A percentile compares a stretch with the other conserved stretches of the same genome.
Evolutionary conservation across 768 basidiomycete species (phyloP).

Genomic region (Phaeolepiota aurea): DNA sequence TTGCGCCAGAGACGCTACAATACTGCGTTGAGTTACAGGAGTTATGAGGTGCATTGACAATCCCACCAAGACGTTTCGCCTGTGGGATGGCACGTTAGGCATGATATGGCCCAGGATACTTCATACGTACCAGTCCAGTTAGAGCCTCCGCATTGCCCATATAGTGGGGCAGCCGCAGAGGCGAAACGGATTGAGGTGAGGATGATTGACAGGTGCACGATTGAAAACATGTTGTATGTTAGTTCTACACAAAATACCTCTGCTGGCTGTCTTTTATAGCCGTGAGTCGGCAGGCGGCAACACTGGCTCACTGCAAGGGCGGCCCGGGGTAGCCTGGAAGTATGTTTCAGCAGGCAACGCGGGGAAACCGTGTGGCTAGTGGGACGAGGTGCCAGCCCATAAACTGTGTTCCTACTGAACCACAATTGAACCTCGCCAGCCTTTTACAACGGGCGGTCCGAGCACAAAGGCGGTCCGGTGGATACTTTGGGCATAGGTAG

Average conservation of each 20-base stretch:
- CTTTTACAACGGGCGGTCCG: too few relatives aligned
- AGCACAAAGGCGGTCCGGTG: too few relatives aligned
- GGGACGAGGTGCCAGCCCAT: too few relatives aligned
- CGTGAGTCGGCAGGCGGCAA: too few relatives aligned
- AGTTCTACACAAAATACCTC: not conserved
- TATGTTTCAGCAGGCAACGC: too few relatives aligned
- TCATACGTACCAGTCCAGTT: conserved; percentile 13
- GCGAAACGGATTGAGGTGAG: conserved; percentile 5
- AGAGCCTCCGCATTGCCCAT: conserved; percentile 15
- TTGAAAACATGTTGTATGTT: conserved; percentile 4
- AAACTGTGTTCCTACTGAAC: too few relatives aligned
- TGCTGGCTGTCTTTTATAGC: not conserved
- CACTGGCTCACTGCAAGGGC: too few relatives aligned
- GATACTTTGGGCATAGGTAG: too few relatives aligned
- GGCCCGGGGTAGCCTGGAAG: too few relatives aligned
- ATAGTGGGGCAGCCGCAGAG: conserved; percentile 13
- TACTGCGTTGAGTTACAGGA: not conserved
- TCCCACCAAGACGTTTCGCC: conserved; percentile 12
- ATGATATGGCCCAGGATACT: not conserved
- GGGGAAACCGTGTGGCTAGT: too few relatives aligned
- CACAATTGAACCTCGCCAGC: too few relatives aligned
- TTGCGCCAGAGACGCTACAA: conserved; percentile 9
- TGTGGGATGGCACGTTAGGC: not conserved
- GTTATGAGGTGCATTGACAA: not conserved
- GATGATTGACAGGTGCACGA: conserved; percentile 1